Conservation (phyloP, 2,329 filamentous ascomycete species). For the Madurella mycetomatis region DNA sequence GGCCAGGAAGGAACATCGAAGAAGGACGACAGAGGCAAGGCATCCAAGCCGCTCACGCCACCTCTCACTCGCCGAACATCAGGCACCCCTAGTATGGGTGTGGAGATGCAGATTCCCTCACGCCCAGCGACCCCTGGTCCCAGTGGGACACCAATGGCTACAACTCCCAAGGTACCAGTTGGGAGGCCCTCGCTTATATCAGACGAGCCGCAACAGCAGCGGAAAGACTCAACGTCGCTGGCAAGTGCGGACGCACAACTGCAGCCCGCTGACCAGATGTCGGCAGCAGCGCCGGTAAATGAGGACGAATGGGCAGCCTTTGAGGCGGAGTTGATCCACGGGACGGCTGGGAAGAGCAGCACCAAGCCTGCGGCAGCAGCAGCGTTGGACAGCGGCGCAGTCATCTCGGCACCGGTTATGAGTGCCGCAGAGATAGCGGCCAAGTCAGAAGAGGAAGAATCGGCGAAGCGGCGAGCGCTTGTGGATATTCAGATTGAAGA, state of each 20-base stretch:
- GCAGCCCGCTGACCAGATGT: slow-evolving; percentile 8
- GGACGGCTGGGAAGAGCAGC: slow-evolving; percentile 28
- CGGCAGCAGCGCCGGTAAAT: slow-evolving; percentile 43
- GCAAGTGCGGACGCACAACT: slow-evolving; percentile 19
- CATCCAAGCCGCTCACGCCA: slow-evolving; percentile 36
- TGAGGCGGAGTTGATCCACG: slow-evolving; percentile 67
- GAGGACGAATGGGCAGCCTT: slow-evolving; percentile 86
- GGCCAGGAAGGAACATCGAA: slow-evolving; percentile 11
- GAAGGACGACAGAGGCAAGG: slow-evolving; percentile 17
- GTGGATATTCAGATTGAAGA: slow-evolving; percentile 55
- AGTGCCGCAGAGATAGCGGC: slow-evolving; percentile 58
- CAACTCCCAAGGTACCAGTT: slow-evolving; percentile 29
- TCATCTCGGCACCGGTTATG: slow-evolving; percentile 66
- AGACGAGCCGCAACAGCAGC: slow-evolving; percentile 22
- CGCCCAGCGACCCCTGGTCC: slow-evolving; percentile 55
- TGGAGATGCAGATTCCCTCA: slow-evolving; percentile 61
- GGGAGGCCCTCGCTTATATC: slow-evolving; percentile 38
- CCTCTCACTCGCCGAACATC: slow-evolving; percentile 45
- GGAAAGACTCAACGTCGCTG: slow-evolving; percentile 1
- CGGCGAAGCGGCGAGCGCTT: slow-evolving; percentile 48
- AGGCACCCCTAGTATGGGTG: slow-evolving; percentile 48
- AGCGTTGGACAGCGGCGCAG: slow-evolving; percentile 41
- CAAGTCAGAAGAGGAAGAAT: slow-evolving; percentile 47
- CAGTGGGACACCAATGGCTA: slow-evolving; percentile 23
- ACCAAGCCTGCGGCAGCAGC: slow-evolving; percentile 12